These are phyloP conservation scores for Xylariomycetidae sp. DNA, from an alignment of 2,329 filamentous ascomycete genomes.

Conservation along the genomic window DNA sequence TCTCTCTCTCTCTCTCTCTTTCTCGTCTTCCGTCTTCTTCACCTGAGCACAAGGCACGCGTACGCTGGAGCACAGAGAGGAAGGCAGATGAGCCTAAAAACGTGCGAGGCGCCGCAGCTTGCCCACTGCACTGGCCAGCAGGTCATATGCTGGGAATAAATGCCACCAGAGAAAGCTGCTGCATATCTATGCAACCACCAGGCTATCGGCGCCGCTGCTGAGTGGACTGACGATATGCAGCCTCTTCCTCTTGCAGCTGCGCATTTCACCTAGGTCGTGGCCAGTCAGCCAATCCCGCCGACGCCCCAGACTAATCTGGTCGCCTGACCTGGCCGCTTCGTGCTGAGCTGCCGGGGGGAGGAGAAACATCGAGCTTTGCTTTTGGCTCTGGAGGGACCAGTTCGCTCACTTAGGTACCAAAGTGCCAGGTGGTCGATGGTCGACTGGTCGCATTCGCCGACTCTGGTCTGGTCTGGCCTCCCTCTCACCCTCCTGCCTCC, in stretches of 20 bases:
- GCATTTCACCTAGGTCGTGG: conserved; percentile 20
- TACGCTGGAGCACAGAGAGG: conserved; percentile 3
- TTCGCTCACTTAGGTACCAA: no score
- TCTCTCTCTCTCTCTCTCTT: neutral
- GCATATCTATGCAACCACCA: conserved; percentile 28
- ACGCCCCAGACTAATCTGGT: conserved; percentile 26
- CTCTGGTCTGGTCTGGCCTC: neutral
- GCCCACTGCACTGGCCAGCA: conserved; percentile 17
- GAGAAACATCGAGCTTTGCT: no score
- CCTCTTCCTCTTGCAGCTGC: conserved; percentile 25
- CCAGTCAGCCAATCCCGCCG: conserved; percentile 26
- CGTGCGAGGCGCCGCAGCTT: conserved; percentile 15
- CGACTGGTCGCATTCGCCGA: no score
- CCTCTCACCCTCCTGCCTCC: neutral
- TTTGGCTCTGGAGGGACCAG: no score
- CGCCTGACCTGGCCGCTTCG: conserved; percentile 25
- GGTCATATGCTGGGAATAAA: conserved; percentile 26
- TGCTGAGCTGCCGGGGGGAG: conserved; percentile 8
- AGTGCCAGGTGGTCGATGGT: no score
- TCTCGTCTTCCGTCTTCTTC: neutral
- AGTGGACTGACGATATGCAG: conserved; percentile 26
- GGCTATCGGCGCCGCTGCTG: conserved; percentile 19
- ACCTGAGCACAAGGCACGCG: neutral
- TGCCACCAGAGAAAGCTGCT: conserved; percentile 22
- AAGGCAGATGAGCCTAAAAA: conserved; percentile 11